Evolutionary conservation across 345 rosid species (phyloP), one percentile per base, ranked within the genome.

Genomic region (Balakata baccata): DNA sequence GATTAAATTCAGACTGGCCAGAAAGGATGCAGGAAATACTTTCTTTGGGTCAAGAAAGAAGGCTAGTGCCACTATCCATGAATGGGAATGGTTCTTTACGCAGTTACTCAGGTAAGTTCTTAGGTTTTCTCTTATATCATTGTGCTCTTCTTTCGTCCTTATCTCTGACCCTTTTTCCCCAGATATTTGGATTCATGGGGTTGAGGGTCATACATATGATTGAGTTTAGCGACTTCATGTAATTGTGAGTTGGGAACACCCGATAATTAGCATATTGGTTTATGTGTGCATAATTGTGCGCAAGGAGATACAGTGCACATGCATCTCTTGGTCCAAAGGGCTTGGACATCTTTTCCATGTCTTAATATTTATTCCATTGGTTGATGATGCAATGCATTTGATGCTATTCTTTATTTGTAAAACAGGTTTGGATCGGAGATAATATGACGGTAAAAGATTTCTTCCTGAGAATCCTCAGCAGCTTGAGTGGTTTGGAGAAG

Each of bases 1-100:
- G 97, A 85, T 82, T 90, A 75, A 88, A 91, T 86, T 87, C 98
- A 38, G 90, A 85, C 73, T 91, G 94, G 94, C 91, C 89, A 8
- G 87, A 87, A 78, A 86, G 93, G 81, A 86, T 87, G 84, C 86
- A 83, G 74, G 90, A 89, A 81, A 87, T 91, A 65, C 80, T 82
- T 45, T 86, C 86, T 34, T 69, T 77, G 76, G 92, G 90, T 73
- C 89, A 80, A 73, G 92, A 89, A 73, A 87, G 83, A 67, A 86
- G 77, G 67, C 81, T 63, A 45, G 71, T 74, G 52, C 88, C 84
- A n/a, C 76, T 77, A 54, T 81, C 92, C 17, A 74, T 78, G 13
- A 88, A 89, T 46, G 89, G 88, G 74, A 83, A 85, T 79, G 89
- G 88, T 66, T 82, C 85, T 51, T 45, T 82, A 46, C 71, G 82